Evolutionary conservation across 2,329 filamentous ascomycete species (phyloP).

Genomic region (Fusarium sterilihyphosum): DNA sequence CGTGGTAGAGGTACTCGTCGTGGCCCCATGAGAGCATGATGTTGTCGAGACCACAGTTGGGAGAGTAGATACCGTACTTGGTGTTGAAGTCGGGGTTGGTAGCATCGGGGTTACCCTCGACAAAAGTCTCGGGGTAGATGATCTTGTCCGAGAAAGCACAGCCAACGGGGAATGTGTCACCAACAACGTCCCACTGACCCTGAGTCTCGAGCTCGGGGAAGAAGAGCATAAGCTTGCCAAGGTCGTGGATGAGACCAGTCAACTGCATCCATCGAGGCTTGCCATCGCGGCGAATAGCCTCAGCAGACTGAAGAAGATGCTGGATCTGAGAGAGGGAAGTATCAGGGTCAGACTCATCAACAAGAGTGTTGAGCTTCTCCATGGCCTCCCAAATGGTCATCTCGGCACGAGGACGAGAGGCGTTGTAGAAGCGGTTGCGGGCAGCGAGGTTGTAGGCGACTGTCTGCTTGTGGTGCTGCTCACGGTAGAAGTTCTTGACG

Average conservation of each 20-base stretch:
- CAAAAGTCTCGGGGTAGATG: slow-evolving; percentile 83
- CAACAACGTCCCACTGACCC: slow-evolving; percentile 94
- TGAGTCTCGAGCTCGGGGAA: slow-evolving; percentile 72
- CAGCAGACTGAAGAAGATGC: slow-evolving; percentile 87
- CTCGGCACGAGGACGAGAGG: slow-evolving; percentile 69
- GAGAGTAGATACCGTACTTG: slow-evolving; percentile 81
- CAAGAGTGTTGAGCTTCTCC: slow-evolving; percentile 89
- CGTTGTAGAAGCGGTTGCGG: slow-evolving; percentile 67
- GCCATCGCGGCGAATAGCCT: slow-evolving; percentile 87
- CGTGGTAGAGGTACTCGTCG: slow-evolving; percentile 88
- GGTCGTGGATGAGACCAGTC: slow-evolving; percentile 80
- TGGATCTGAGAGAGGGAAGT: slow-evolving; percentile 89
- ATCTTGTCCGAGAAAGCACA: slow-evolving; percentile 79
- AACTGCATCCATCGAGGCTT: slow-evolving; percentile 86
- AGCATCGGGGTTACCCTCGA: slow-evolving; percentile 75
- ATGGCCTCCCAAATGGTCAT: slow-evolving; percentile 94
- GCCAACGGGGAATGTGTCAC: slow-evolving; percentile 84
- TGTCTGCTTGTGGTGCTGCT: slow-evolving; percentile 76
- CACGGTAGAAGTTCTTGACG: slow-evolving; percentile 87
- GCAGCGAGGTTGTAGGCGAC: slow-evolving; percentile 86
- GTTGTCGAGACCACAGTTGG: slow-evolving; percentile 84
- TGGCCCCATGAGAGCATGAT: slow-evolving; percentile 92
- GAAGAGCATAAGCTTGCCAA: slow-evolving; percentile 83
- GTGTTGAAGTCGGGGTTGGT: slow-evolving; percentile 77
- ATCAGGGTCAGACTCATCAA: slow-evolving; percentile 92